Conservation (phyloP, 2,329 filamentous ascomycete genomes). For the Fusarium decemcellulare region DNA sequence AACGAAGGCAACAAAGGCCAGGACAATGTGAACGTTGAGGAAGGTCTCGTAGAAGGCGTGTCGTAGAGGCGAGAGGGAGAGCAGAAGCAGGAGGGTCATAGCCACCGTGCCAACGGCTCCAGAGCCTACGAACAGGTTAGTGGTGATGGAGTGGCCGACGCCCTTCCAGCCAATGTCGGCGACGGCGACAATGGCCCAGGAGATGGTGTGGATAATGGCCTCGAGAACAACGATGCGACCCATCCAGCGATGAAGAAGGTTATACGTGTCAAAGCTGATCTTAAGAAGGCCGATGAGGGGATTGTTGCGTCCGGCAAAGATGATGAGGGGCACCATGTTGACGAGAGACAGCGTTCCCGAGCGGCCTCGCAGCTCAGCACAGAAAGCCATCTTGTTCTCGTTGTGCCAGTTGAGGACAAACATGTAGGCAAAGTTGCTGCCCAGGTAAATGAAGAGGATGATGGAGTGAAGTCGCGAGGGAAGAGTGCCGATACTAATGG, state of each 20-base stretch:
- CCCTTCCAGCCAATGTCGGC: constrained; percentile 74
- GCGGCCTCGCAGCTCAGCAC: constrained; percentile 88
- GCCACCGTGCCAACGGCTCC: constrained; percentile 73
- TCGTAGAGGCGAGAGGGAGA: constrained; percentile 83
- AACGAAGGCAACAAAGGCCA: constrained; percentile 77
- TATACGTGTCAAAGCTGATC: constrained; percentile 97
- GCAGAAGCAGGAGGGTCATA: constrained; percentile 76
- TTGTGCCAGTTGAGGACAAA: constrained; percentile 72
- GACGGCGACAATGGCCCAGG: constrained; percentile 82
- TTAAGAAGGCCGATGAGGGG: constrained; percentile 85
- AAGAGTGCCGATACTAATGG: constrained; percentile 72
- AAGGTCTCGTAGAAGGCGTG: constrained; percentile 99
- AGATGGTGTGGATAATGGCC: constrained; percentile 76
- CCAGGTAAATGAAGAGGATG: constrained; percentile 69
- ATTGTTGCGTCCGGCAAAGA: constrained; percentile 94
- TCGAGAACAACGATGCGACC: constrained; percentile 81
- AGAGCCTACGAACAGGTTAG: constrained; percentile 75
- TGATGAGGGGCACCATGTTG: constrained; percentile 92
- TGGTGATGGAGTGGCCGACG: constrained; percentile 66
- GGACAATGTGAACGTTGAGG: constrained; percentile 85
- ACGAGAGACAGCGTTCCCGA: constrained; percentile 87
- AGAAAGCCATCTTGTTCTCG: constrained; percentile 72
- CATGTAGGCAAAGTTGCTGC: constrained; percentile 75
- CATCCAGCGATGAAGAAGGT: constrained; percentile 80
- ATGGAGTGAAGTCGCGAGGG: constrained; percentile 75